Evolutionary conservation across 345 rosid genomes (phyloP).

Genomic region (Ceriops decandra): DNA sequence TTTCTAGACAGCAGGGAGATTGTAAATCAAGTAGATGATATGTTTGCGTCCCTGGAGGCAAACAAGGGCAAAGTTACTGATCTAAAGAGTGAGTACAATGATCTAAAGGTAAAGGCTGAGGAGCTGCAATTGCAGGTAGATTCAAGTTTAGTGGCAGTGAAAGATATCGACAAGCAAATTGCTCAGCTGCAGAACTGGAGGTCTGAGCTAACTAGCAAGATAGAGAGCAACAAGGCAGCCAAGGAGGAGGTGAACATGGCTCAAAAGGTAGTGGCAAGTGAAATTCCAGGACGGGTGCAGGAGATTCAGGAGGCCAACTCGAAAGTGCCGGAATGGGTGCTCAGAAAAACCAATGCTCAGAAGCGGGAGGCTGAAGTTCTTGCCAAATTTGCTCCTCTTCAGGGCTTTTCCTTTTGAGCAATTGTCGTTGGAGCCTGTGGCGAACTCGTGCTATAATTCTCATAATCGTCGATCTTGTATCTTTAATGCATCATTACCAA

Average conservation of each 20-base stretch:
- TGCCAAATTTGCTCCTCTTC: slow-evolving; percentile 48
- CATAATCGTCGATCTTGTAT: no score
- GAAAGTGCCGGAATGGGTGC: slow-evolving; percentile 45
- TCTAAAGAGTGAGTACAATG: slow-evolving; percentile 56
- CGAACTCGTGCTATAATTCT: no score
- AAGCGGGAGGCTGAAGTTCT: slow-evolving; percentile 52
- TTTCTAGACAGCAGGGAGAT: slow-evolving; percentile 46
- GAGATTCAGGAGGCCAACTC: slow-evolving; percentile 57
- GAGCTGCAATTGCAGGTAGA: slow-evolving; percentile 51
- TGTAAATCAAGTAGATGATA: slow-evolving; percentile 39
- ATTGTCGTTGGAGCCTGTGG: no score
- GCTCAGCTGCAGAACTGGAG: slow-evolving; percentile 43
- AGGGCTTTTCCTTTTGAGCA: slow-evolving; percentile 40
- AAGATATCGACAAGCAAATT: slow-evolving; percentile 57
- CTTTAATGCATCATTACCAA: no score
- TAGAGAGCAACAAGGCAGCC: slow-evolving; percentile 36
- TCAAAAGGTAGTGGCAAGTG: slow-evolving; percentile 47
- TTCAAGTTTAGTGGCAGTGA: slow-evolving; percentile 31
- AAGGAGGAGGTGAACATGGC: slow-evolving; percentile 38
- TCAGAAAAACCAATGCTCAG: slow-evolving; percentile 45
- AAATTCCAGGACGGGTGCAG: slow-evolving; percentile 45
- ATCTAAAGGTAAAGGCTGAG: slow-evolving; percentile 43
- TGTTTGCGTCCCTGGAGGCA: slow-evolving; percentile 42
- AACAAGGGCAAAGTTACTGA: slow-evolving; percentile 53
- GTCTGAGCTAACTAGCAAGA: slow-evolving; percentile 32